Evolutionary conservation across 139 green algal species (phyloP), one percentile per base, ranked within the genome.

Genomic region (Volvox reticuliferus): DNA sequence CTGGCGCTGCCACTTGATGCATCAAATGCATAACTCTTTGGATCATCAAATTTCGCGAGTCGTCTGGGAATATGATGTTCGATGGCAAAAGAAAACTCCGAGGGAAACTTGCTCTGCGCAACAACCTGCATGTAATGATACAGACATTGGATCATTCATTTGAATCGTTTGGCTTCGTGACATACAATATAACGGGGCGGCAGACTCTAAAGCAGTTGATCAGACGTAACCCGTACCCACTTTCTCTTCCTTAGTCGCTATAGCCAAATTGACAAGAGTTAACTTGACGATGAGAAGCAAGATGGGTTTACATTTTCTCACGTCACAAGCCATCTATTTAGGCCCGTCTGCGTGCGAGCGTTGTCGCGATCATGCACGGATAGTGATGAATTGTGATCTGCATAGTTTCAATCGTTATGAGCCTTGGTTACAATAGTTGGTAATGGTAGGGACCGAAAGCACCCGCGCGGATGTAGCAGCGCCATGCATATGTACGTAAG

Each of bases 301-400:
- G 32, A 84, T 65, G 78, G 30, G 36, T 35, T 26, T 68, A 13
- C 1, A 68, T 33, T 65, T 35, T 67, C 32, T 37, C 78, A 35
- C 19, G 30, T 6, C 36, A n/a, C 36, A 68, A 84, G 36, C 78
- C 78, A 84, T 84, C 44, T 55, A 81, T 61, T 35, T 79, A 79
- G 68, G 71, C 71, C 28, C 71, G 71, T 35, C 71, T 3, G 30
- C 22, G 20, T 33, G 71, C 71, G 71, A 79, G 71, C 71, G 17
- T 30, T 33, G 71, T 79, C 20, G 32, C 21, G 16, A 28, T 28
- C 21, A 73, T 30, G 65, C 65, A 73, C 24, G 12, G 21, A 73
- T 28, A 30, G 24, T 28, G 65, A 30, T 24, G 65, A 73, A 5
- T 73, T 73, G 21, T 24, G 21, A 73, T 30, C 24, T 73, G 9